Evolutionary conservation across 2,329 filamentous ascomycete genomes (phyloP).

Genomic region (Pestalotiopsis sp.): DNA sequence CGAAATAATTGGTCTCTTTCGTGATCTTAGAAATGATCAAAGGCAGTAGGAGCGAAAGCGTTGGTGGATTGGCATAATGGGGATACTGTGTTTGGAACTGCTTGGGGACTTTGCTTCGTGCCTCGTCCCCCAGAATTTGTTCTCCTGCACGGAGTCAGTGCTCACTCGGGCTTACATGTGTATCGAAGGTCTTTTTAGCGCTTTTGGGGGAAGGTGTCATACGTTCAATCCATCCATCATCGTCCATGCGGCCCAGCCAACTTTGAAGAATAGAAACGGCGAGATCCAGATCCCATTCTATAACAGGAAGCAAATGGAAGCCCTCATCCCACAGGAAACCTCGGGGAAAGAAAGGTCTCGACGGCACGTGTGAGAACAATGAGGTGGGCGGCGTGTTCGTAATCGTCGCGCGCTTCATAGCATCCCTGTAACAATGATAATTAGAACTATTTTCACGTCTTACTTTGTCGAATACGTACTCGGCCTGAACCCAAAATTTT

Average conservation of each 20-base stretch:
- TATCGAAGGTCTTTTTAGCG: too few species aligned
- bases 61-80: constrained; percentile 96
- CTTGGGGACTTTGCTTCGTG: constrained; percentile 85
- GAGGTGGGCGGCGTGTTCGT: constrained; percentile 77
- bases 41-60: constrained; percentile 89
- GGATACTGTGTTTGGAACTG: constrained; percentile 97
- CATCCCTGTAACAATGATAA: constrained; percentile 44
- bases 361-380: constrained; percentile 85
- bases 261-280: constrained; percentile 82
- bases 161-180: background rate
- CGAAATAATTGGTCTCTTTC: constrained; percentile 94
- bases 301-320: constrained; percentile 84
- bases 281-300: constrained; percentile 89
- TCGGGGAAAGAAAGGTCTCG: constrained; percentile 87
- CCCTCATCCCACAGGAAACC: constrained; percentile 97
- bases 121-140: constrained; percentile 86
- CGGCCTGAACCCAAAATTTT: constrained; percentile 88
- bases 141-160: constrained; percentile 36
- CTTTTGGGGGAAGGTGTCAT: background rate
- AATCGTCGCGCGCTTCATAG: constrained; percentile 66
- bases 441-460: background rate
- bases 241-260: constrained; percentile 92
- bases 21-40: constrained; percentile 91
- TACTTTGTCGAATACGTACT: constrained; percentile 27
- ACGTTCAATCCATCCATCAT: constrained; percentile 91